Conservation (phyloP, 2,329 filamentous ascomycete species). For the Colletotrichum nymphaeae region DNA sequence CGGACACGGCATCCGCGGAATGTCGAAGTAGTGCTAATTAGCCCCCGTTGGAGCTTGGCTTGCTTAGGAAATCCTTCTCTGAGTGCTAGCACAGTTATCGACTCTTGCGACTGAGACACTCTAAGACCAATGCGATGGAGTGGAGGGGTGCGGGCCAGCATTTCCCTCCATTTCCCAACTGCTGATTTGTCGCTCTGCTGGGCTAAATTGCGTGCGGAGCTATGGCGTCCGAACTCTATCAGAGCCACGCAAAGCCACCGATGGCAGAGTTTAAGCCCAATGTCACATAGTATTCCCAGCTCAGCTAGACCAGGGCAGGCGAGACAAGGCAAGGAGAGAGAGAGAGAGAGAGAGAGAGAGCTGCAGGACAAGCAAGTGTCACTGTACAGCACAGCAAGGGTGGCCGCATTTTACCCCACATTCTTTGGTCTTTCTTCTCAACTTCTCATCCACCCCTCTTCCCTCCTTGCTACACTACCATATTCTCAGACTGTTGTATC, state of each 20-base stretch:
- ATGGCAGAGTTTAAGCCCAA: not conserved
- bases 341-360: not conserved
- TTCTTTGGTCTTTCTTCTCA: slow-evolving; percentile 6
- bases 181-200: not conserved
- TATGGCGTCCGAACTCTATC: slow-evolving; percentile 14
- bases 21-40: slow-evolving; percentile 8
- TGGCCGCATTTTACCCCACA: slow-evolving; percentile 16
- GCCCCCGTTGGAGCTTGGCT: not conserved
- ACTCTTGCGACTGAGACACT: slow-evolving; percentile 10
- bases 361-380: not conserved
- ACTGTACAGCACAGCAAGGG: not conserved
- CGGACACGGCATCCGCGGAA: not conserved
- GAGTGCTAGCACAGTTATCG: not conserved
- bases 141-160: too few species aligned
- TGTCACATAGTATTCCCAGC: slow-evolving; percentile 1
- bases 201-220: not conserved
- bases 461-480: not conserved
- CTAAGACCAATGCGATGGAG: not conserved
- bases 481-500: not conserved
- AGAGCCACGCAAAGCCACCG: slow-evolving; percentile 5
- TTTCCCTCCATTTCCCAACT: too few species aligned
- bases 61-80: not conserved
- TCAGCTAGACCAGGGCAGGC: not conserved
- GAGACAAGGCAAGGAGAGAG: not conserved
- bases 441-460: not conserved